Evolutionary conservation across 139 green algal genomes (phyloP), one percentile per base, ranked within the genome.

Genomic region (Medakamo hakoo): DNA sequence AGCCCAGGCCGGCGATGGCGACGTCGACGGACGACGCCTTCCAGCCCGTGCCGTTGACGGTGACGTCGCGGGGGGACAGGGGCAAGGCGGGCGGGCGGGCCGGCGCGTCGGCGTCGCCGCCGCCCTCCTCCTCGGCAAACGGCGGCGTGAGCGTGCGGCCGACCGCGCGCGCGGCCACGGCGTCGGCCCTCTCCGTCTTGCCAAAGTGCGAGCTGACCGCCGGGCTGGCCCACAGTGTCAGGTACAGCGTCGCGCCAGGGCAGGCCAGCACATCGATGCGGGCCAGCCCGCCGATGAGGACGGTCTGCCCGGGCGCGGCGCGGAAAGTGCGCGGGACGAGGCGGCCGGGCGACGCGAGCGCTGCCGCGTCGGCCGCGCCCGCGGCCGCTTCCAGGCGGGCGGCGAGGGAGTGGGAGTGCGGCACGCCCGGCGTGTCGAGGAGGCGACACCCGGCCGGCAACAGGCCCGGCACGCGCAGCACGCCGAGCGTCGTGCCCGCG

Each of bases 381-480:
- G 57, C 4, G 30, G 22, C 49, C 14, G 21, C 4, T 0, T 4
- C 21, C 20, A 27, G 23, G 2, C n/a, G 30, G 24, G 70, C 66
- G 3, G 84, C 83, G 18, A 95, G 70, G 76, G 97, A 92, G 73
- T 88, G 80, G 0, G 64, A n/a, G 63, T 99, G 92, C 3, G 81
- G 71, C 56, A 99, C 84, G n/a, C 91, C 93, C 19, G 93, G 93
- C 0, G 93, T 99, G 82, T 99, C 93, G 64, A 93, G 76, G 67
- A 92, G 78, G 31, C 73, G 72, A 56, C 67, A 90, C 9, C 78
- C 69, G 18, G 73, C 68, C 23, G 86, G 80, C 64, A 95, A 83
- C 57, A 99, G 56, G 20, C 82, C 84, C 0, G 71, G 52, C 29
- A 97, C 81, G 18, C 71, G 68, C 26, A 97, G 68, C 30, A 96